These are phyloP conservation scores for Monosporozyma solicola DNA, from an alignment of 805 yeast species.

Conservation along the genomic window DNA sequence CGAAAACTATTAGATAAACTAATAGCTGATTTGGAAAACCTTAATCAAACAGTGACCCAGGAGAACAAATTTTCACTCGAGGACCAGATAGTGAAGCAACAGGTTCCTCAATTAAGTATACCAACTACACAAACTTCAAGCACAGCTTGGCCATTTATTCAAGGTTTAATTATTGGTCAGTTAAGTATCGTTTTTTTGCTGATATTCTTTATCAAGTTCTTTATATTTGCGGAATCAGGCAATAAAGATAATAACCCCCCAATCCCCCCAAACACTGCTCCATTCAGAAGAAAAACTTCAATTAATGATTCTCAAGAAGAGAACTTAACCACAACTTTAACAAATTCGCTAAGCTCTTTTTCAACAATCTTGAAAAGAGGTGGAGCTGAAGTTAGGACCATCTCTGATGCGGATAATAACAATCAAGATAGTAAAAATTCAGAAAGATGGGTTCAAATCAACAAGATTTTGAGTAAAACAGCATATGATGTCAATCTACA, in stretches of 20 bases:
- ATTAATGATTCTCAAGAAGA: background rate
- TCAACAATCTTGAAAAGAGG: constrained; percentile 24
- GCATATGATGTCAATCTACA: constrained; percentile 86
- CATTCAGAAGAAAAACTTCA: constrained; percentile 1
- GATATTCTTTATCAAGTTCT: constrained; percentile 60
- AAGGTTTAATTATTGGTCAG: constrained; percentile 68
- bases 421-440: constrained; percentile 15
- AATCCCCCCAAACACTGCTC: constrained; percentile 9
- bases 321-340: background rate
- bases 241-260: constrained; percentile 24
- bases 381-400: constrained; percentile 12
- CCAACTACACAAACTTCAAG: constrained; percentile 1
- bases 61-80: background rate
- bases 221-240: constrained; percentile 62
- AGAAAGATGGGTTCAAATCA: constrained; percentile 22
- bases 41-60: background rate
- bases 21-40: background rate
- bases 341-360: background rate
- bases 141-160: constrained; percentile 59
- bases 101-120: background rate
- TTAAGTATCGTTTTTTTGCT: constrained; percentile 57
- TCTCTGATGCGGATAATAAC: constrained; percentile 5
- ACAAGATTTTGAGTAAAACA: constrained; percentile 73
- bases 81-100: background rate
- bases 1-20: background rate